A percentile compares a stretch with the other conserved stretches of the same genome.
These are phyloP conservation scores for Chlorella sorokiniana DNA, from an alignment of 139 green algal species.

Conservation along the genomic window DNA sequence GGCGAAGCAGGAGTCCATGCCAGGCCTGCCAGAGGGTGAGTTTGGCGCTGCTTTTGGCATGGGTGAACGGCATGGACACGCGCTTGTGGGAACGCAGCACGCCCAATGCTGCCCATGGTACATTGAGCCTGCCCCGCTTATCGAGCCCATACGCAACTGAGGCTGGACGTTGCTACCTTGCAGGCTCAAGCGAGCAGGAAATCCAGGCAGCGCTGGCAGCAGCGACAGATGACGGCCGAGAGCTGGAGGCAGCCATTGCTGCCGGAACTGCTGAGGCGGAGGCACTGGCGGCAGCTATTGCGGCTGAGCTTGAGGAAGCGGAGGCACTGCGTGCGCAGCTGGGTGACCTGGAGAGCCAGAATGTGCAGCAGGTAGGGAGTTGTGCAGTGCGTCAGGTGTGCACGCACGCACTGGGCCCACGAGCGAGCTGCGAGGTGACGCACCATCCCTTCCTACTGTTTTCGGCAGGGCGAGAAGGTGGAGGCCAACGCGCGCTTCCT, in stretches of 20 bases:
- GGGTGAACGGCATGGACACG: neutral
- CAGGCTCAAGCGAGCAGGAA: constrained; percentile 3
- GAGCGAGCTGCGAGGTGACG: too few relatives aligned
- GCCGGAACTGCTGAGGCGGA: constrained; percentile 3
- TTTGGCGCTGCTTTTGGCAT: neutral
- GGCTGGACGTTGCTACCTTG: neutral
- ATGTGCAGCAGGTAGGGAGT: neutral
- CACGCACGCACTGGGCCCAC: too few relatives aligned
- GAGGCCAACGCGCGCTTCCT: constrained; percentile 28
- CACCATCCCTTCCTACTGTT: neutral
- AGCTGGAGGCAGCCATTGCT: constrained; percentile 32
- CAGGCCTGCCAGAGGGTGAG: constrained; percentile 21
- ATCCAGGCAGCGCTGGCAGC: constrained; percentile 19
- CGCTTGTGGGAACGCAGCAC: neutral
- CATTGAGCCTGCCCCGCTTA: too few relatives aligned
- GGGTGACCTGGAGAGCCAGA: constrained; percentile 25
- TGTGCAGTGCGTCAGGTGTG: too few relatives aligned
- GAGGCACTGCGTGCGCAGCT: constrained; percentile 28
- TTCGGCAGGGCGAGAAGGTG: constrained; percentile 6
- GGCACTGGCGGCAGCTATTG: constrained; percentile 38
- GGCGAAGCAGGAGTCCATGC: neutral
- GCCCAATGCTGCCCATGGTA: neutral
- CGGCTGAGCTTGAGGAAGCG: constrained; percentile 28
- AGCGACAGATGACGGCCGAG: constrained; percentile 9
- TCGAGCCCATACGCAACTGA: neutral